Base-by-base conservation (phyloP, 2,329 filamentous ascomycete species). In the Aspergillus proliferans region DNA sequence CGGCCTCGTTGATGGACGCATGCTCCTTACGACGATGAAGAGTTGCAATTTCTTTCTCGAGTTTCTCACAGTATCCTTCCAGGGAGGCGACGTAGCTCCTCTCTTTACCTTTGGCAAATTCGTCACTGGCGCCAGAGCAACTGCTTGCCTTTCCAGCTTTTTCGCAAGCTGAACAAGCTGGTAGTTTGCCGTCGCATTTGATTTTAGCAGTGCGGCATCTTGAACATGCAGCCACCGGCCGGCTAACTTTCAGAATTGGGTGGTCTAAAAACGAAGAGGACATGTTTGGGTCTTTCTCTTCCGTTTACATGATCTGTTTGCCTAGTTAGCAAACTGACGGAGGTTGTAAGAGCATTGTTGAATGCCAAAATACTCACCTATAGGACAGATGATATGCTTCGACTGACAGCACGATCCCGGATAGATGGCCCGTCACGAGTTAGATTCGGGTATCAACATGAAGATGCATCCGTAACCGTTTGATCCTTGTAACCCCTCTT, bases 111-210 rank as follows among this genome's bases (percentile, higher is more conserved):
- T 90, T 81, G 0, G 92, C 91, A 70, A 96, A 97, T 67, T 96
- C 90, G 64, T 97, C 92, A 62, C 94, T 96, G 6, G 90, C 91
- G 48, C 90, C 90, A 6, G 90, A 95, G 68, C 93, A 98, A 65
- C 94, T 90, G 52, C 79, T 84, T 48, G 87, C 84, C 53, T 89
- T 86, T 26, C 91, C 90, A 12, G 89, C 88, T 71, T 90, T 91
- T 70, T 96, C 92, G 65, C 93, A 97, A 15, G 92, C 92, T 6
- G 90, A 94, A 66, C 93, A 98, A 6, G 91, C 90, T 9, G 93
- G 93, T 34, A 97, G 76, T 69, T 96, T 96, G 53, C 93, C 92
- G 72, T 97, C 93, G 64, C 93, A 98, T 83, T 94, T 96, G 66
- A 97, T 90, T 74, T 98, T 98, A 47, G 92, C 91, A 52, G 86